These are phyloP conservation scores for Leccinellum albellum DNA, from an alignment of 768 basidiomycete genomes.

Conservation along the genomic window DNA sequence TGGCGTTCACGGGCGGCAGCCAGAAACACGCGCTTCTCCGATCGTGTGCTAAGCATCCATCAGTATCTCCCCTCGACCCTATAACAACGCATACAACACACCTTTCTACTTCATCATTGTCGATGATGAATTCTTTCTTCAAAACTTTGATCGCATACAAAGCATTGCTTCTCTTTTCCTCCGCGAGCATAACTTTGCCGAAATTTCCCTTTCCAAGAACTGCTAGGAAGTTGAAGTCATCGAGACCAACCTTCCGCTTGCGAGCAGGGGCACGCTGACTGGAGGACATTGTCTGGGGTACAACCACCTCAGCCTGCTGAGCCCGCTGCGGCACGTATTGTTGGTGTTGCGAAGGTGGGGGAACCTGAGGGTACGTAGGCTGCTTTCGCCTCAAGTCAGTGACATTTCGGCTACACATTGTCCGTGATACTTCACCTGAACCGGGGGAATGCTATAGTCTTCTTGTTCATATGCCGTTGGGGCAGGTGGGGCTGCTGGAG, in stretches of 20 bases:
- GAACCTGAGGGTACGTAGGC: constrained; percentile 18
- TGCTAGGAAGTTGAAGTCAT: constrained; percentile 98
- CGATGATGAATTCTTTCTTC: constrained; percentile 99
- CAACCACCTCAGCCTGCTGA: constrained; percentile 28
- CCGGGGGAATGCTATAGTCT: constrained; percentile 18
- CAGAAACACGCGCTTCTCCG: constrained; percentile 97
- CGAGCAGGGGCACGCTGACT: constrained; percentile 42
- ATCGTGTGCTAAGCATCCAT: constrained; percentile 71
- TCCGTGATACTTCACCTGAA: constrained; percentile 19
- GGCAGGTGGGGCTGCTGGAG: constrained; percentile 15
- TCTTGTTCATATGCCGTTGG: constrained; percentile 29
- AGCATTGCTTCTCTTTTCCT: constrained; percentile 88
- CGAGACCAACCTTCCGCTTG: constrained; percentile 88
- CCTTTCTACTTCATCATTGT: constrained; percentile 99
- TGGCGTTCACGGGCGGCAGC: constrained; percentile 96
- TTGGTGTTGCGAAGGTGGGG: constrained; percentile 21
- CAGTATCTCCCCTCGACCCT: background rate
- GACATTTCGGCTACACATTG: background rate
- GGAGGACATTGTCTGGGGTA: constrained; percentile 34
- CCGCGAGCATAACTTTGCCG: constrained; percentile 99
- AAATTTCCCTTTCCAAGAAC: constrained; percentile 99
- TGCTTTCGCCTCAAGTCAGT: constrained; percentile 14
- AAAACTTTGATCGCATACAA: constrained; percentile 99
- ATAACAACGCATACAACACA: constrained; percentile 31
- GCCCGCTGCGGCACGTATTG: constrained; percentile 25